Percentiles rank a stretch among this genome's conserved stretches.
Evolutionary conservation across 257 asterid genomes (phyloP).

Genomic region (Jacaranda copaia): DNA sequence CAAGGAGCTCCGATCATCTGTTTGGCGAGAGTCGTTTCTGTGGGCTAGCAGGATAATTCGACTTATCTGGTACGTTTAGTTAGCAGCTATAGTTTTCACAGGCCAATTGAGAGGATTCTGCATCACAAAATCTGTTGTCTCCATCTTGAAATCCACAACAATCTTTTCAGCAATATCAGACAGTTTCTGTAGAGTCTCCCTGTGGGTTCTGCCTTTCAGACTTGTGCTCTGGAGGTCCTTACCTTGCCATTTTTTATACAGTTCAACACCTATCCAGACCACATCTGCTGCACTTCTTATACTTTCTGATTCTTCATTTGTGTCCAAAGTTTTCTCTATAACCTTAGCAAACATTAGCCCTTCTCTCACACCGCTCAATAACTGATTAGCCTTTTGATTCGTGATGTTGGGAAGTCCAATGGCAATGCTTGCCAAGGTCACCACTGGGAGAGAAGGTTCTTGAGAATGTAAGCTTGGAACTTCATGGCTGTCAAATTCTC

Average conservation of each 20-base stretch:
- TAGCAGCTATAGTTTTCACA: slow-evolving; percentile 10
- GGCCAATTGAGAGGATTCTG: slow-evolving; percentile 15
- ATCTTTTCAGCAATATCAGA: slow-evolving; percentile 34
- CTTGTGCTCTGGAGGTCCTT: slow-evolving; percentile 24
- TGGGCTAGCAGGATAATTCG: slow-evolving; percentile 12
- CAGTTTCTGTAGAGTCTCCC: slow-evolving; percentile 28
- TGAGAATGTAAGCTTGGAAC: slow-evolving; percentile 31
- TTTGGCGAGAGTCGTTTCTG: too few relatives aligned
- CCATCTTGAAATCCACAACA: neutral
- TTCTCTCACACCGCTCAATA: slow-evolving; percentile 39
- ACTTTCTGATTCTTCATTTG: slow-evolving; percentile 19
- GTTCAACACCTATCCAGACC: slow-evolving; percentile 35
- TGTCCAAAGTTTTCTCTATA: slow-evolving; percentile 30
- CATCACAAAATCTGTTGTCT: neutral
- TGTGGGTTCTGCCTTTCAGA: too few relatives aligned
- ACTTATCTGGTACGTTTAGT: slow-evolving; percentile 19
- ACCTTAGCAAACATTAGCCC: slow-evolving; percentile 36
- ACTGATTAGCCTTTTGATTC: neutral
- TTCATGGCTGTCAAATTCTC: slow-evolving; percentile 30
- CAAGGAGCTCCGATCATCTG: slow-evolving; percentile 33
- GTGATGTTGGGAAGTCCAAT: slow-evolving; percentile 17
- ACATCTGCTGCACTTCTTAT: slow-evolving; percentile 43
- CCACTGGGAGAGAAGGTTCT: slow-evolving; percentile 39
- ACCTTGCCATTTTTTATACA: slow-evolving; percentile 35
- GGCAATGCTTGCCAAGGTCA: slow-evolving; percentile 47